A percentile compares a stretch with the other conserved stretches of the same genome.
These are phyloP conservation scores for Capsicum rhomboideum DNA, from an alignment of 257 asterid genomes.

Conservation along the genomic window DNA sequence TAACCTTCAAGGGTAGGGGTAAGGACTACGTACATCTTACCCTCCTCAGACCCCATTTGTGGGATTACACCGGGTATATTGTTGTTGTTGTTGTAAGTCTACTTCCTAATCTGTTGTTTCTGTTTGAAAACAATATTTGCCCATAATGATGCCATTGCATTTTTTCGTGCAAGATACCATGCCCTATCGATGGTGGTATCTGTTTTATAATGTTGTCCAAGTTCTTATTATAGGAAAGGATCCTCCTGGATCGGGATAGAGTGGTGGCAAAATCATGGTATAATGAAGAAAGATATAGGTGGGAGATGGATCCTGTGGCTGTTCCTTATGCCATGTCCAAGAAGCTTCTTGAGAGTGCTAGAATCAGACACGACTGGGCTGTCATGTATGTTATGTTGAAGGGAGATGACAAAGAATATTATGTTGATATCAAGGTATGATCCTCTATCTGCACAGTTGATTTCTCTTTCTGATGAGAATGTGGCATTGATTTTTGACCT, in stretches of 20 bases:
- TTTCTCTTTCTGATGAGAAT: constrained; percentile 1
- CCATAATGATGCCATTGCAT: background rate
- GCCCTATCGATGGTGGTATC: background rate
- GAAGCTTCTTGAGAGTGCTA: constrained; percentile 81
- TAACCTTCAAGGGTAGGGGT: background rate
- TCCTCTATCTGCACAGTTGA: constrained; percentile 8
- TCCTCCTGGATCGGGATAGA: constrained; percentile 91
- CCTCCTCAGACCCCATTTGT: background rate
- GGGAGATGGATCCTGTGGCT: constrained; percentile 95
- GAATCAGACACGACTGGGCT: constrained; percentile 96
- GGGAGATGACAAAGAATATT: constrained; percentile 81
- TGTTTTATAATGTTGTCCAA: background rate
- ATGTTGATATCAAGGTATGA: constrained; percentile 68
- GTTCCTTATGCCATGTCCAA: constrained; percentile 88
- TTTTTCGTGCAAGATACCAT: background rate
- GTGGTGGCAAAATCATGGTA: constrained; percentile 82
- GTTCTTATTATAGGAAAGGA: constrained; percentile 44
- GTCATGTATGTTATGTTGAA: constrained; percentile 71
- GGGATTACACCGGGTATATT: background rate
- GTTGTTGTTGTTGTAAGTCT: background rate
- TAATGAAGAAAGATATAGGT: constrained; percentile 65
- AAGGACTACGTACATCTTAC: background rate
- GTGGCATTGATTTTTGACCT: constrained; percentile 1
- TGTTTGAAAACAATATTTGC: background rate
- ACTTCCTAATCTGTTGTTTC: background rate